phyloP scores from a whole-genome alignment of 805 yeast genomes.

The Candida taoyuanica region DNA sequence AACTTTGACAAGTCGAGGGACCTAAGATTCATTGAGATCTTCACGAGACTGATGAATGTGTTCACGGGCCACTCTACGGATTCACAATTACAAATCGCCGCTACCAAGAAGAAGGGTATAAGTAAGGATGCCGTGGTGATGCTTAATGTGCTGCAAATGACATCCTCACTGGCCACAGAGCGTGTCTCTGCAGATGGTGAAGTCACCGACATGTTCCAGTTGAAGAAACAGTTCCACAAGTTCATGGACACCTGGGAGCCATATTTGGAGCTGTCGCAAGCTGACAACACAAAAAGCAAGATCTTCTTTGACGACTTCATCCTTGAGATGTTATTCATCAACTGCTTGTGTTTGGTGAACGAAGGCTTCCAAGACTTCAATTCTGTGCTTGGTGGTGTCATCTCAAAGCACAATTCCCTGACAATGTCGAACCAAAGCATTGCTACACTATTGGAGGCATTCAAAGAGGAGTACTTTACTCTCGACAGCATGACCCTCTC shows the following conservation, averaged over 20 bases:
- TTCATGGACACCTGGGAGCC: conserved; percentile 10
- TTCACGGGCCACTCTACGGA: conserved; percentile 7
- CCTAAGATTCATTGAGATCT: conserved; percentile 20
- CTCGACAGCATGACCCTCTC: conserved; percentile 1
- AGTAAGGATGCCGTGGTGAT: conserved; percentile 5
- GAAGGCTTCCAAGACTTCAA: conserved; percentile 16
- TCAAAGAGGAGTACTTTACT: conserved; percentile 1
- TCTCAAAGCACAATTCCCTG: conserved; percentile 2
- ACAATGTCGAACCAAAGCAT: not conserved
- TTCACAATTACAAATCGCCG: not conserved
- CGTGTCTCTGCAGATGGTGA: conserved; percentile 8
- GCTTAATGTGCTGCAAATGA: conserved; percentile 7
- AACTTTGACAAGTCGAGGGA: conserved; percentile 21
- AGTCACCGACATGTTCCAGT: conserved; percentile 1
- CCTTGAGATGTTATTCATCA: conserved; percentile 13
- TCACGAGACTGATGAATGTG: conserved; percentile 9
- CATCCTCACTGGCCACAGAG: conserved; percentile 3
- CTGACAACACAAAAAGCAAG: not conserved
- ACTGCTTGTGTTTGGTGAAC: conserved; percentile 13
- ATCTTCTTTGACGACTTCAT: conserved; percentile 17
- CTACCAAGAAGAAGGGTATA: conserved; percentile 5
- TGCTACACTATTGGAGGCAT: not conserved
- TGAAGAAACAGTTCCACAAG: conserved; percentile 10
- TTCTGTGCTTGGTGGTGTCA: conserved; percentile 6
- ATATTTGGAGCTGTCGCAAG: conserved; percentile 1